Percentiles rank a stretch among this genome's conserved stretches.
Evolutionary conservation across 2,329 filamentous ascomycete genomes (phyloP).

Genomic region (Colletotrichum echinochloae): DNA sequence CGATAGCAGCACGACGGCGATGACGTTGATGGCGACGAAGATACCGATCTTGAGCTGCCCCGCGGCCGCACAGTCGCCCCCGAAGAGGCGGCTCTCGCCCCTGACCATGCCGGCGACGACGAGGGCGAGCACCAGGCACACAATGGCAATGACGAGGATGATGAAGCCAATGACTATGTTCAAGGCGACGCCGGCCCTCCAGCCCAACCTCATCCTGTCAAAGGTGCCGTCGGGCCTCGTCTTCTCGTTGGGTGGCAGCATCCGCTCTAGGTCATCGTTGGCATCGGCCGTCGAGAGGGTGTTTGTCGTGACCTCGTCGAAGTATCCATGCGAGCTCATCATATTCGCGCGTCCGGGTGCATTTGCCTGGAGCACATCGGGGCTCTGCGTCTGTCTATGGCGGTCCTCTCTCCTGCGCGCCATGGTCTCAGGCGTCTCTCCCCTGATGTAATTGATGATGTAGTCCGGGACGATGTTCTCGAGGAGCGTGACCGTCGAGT

Average conservation of each 20-base stretch:
- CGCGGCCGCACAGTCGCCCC: constrained; percentile 54
- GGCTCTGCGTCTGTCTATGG: constrained; percentile 45
- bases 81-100: constrained; percentile 53
- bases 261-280: constrained; percentile 38
- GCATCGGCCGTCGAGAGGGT: constrained; percentile 14
- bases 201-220: constrained; percentile 53
- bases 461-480: constrained; percentile 65
- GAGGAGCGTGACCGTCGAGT: constrained; percentile 37
- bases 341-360: not conserved
- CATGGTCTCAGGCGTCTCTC: constrained; percentile 66
- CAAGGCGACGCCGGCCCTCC: constrained; percentile 61
- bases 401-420: constrained; percentile 57
- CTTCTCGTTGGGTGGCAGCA: constrained; percentile 26
- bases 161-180: constrained; percentile 57
- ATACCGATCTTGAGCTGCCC: constrained; percentile 55
- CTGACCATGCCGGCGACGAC: constrained; percentile 49
- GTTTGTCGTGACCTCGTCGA: constrained; percentile 32
- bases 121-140: constrained; percentile 54
- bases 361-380: constrained; percentile 45
- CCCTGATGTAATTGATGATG: constrained; percentile 66
- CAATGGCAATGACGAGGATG: constrained; percentile 52
- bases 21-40: constrained; percentile 58
- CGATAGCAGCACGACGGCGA: constrained; percentile 57
- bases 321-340: constrained; percentile 24
- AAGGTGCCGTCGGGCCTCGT: constrained; percentile 45